Conservation (phyloP, 192 early-diverging fungal species). For the Coemansia sp. region DNA sequence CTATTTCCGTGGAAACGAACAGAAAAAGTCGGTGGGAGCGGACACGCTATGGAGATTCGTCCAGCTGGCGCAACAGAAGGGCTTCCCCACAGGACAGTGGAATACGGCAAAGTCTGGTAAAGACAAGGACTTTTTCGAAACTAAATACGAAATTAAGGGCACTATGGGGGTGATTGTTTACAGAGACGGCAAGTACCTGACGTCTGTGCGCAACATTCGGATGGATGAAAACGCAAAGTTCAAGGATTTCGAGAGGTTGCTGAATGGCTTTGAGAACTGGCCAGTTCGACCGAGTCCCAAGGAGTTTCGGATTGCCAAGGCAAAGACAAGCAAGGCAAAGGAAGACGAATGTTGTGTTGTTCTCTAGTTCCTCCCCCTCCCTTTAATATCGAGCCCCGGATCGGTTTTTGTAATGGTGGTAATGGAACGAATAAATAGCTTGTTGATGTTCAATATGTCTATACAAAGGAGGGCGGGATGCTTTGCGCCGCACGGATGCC, state of each 20-base stretch:
- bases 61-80: not conserved
- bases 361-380: no score
- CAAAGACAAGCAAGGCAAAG: not conserved
- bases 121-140: not conserved
- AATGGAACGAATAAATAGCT: not conserved
- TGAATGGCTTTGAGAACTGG: not conserved
- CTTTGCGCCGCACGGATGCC: slow-evolving; percentile 57
- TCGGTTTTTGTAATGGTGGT: not conserved
- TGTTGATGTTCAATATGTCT: no score
- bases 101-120: not conserved
- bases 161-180: not conserved
- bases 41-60: not conserved
- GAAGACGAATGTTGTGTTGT: no score
- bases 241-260: not conserved
- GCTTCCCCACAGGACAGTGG: not conserved
- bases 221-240: not conserved
- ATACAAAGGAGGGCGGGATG: slow-evolving; percentile 60
- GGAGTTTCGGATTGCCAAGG: not conserved
- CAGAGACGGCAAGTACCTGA: not conserved
- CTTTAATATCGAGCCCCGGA: no score
- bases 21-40: not conserved
- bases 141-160: not conserved
- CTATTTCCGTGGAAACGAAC: slow-evolving; percentile 1
- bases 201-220: not conserved
- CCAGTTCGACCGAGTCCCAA: not conserved